Conservation (phyloP, 352 stramenopile genomes). For the Pythium scleroteichum region DNA sequence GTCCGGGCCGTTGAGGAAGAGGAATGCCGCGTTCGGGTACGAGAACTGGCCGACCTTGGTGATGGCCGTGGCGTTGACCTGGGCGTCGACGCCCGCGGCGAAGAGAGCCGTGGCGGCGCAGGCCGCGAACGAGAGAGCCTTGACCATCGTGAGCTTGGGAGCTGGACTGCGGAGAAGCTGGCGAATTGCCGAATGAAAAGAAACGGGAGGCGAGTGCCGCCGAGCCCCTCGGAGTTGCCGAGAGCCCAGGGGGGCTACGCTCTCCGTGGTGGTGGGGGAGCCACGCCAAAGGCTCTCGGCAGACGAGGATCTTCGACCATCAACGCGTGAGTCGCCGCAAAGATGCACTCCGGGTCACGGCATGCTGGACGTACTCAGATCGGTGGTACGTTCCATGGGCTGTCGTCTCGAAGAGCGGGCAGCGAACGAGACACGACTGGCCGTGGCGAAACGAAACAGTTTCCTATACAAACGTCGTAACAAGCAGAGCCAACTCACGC, state of each 20-base stretch:
- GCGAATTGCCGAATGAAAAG: slow-evolving; percentile 3
- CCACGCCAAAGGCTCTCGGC: neutral
- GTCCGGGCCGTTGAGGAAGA: slow-evolving; percentile 14
- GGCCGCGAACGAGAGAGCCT: neutral
- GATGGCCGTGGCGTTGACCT: slow-evolving; percentile 17
- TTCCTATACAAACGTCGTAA: too few relatives aligned
- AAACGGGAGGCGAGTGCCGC: neutral
- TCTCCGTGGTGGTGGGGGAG: too few relatives aligned
- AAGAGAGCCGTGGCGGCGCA: slow-evolving; percentile 1
- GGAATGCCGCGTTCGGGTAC: slow-evolving; percentile 18
- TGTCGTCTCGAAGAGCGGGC: too few relatives aligned
- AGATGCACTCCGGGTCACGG: neutral
- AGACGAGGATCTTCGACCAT: neutral
- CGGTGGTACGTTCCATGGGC: neutral
- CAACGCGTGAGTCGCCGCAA: neutral
- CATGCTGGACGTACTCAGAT: neutral
- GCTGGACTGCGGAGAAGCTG: neutral
- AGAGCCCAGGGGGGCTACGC: neutral
- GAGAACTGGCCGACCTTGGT: slow-evolving; percentile 24
- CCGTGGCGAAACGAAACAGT: neutral
- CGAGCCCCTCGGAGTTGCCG: neutral
- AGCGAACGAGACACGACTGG: slow-evolving; percentile 1
- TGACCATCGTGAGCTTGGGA: neutral
- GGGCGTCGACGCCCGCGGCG: neutral
- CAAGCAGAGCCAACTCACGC: neutral